Conservation (phyloP, 1,139 yeast genomes). For the Maudiozyma humilis region DNA sequence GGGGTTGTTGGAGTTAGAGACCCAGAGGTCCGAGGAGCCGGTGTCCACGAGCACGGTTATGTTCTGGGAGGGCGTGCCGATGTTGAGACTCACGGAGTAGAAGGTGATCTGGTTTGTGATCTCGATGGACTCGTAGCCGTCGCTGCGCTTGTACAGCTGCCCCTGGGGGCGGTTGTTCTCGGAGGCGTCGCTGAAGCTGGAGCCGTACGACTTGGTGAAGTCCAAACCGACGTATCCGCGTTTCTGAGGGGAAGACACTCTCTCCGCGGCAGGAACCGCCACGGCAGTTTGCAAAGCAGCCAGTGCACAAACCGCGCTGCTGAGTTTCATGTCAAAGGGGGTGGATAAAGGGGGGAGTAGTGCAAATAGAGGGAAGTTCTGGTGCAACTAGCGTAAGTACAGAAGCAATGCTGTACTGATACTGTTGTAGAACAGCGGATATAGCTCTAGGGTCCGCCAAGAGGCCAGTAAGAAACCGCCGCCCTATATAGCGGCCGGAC, state of each 20-base stretch:
- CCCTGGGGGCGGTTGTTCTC: background rate
- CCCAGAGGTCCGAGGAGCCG: conserved; percentile 70
- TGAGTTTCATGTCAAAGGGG: too few relatives aligned
- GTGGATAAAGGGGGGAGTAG: too few relatives aligned
- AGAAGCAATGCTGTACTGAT: too few relatives aligned
- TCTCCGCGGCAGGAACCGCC: background rate
- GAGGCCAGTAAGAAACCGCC: too few relatives aligned
- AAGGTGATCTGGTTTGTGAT: conserved; percentile 23
- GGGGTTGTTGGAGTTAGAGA: conserved; percentile 29
- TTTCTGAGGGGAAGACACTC: background rate
- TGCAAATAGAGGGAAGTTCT: too few relatives aligned
- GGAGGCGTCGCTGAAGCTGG: conserved; percentile 2
- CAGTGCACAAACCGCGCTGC: too few relatives aligned
- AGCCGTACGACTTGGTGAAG: conserved; percentile 11
- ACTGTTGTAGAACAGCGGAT: too few relatives aligned
- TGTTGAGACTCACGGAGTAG: conserved; percentile 25
- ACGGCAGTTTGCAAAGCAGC: background rate
- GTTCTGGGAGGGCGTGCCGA: conserved; percentile 50
- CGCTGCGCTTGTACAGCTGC: conserved; percentile 12
- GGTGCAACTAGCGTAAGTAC: too few relatives aligned
- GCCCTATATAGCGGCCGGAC: too few relatives aligned
- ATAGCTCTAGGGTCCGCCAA: too few relatives aligned
- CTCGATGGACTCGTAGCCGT: conserved; percentile 16
- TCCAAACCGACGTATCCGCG: conserved; percentile 8
- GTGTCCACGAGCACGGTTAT: conserved; percentile 57